Conservation (phyloP, 768 basidiomycete genomes). For the Hericium coralloides region DNA sequence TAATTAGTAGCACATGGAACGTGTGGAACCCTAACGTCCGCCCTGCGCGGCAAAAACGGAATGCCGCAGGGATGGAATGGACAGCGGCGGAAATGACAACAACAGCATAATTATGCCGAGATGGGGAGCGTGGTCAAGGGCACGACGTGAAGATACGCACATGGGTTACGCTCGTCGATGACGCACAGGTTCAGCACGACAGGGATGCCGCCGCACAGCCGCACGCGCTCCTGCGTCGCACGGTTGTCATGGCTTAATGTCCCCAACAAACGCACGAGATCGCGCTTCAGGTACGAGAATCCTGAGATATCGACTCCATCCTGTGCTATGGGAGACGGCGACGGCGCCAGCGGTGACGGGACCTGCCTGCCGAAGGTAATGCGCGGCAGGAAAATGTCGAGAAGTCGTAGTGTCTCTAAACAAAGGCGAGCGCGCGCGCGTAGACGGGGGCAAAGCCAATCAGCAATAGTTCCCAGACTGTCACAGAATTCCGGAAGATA, state of each 20-base stretch:
- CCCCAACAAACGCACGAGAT: conserved; percentile 84
- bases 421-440: background rate
- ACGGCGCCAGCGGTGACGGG: conserved; percentile 1
- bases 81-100: background rate
- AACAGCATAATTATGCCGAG: background rate
- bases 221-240: conserved; percentile 65
- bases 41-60: too few relatives aligned
- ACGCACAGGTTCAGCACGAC: conserved; percentile 85
- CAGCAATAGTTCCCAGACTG: background rate
- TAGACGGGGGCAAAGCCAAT: background rate
- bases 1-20: too few relatives aligned
- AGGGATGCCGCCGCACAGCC: conserved; percentile 64
- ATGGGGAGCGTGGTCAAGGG: background rate
- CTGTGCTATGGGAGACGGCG: background rate
- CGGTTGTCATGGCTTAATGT: conserved; percentile 57
- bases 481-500: background rate
- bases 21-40: too few relatives aligned
- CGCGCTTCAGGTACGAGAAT: conserved; percentile 80
- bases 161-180: conserved; percentile 86
- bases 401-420: conserved; percentile 60
- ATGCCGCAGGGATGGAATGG: background rate
- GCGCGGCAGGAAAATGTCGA: conserved; percentile 78
- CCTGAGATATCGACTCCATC: conserved; percentile 34
- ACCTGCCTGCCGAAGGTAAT: conserved; percentile 72
- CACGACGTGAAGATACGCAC: conserved; percentile 41